Evolutionary conservation across 2,329 filamentous ascomycete species (phyloP), one percentile per base, ranked within the genome.

Genomic region (Didymella glomerata): DNA sequence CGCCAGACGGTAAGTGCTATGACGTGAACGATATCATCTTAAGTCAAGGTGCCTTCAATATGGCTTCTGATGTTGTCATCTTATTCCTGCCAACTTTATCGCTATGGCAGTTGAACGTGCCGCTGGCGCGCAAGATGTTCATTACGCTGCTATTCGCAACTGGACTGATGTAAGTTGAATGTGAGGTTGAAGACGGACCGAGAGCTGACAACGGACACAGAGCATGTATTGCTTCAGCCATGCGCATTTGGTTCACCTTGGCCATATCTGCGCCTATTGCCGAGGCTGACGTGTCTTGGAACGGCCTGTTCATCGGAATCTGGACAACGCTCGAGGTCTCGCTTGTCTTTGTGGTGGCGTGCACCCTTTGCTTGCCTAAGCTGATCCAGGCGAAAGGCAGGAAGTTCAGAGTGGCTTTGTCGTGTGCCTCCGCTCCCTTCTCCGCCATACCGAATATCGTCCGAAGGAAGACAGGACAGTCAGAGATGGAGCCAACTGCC

Each of bases 311-410:
- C 54, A 70, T 70, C 11, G 69, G 68, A 2, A 67, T 72, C 1
- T 73, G 67, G 69, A 68, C 69, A 2, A 61, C 67, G 38, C 62
- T 62, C 13, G 70, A 73, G 54, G 63, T 68, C 11, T 63, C 70
- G 1, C 66, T 73, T 13, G 67, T 68, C 36, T 70, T 73, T 57
- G 62, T 72, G 13, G 67, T 71, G 16, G 68, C 70, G 10, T 73
- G 70, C 45, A 54, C 66, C 3, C 56, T 73, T 2, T 71, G 66
- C 27, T 42, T 73, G 4, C 68, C 69, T 1, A 68, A 64, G 20
- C 51, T 73, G 16, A 64, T 72, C 34, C 68, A 71, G 59, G 64
- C 62, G 4, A 72, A 71, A 49, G 58, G 65, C 24, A 55, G 56
- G 25, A 63, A 67, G 36, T 28, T 70, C 24, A 63, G 54, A 10